phyloP scores from a whole-genome alignment of 345 rosid species.

The Eucalyptus pumila region DNA sequence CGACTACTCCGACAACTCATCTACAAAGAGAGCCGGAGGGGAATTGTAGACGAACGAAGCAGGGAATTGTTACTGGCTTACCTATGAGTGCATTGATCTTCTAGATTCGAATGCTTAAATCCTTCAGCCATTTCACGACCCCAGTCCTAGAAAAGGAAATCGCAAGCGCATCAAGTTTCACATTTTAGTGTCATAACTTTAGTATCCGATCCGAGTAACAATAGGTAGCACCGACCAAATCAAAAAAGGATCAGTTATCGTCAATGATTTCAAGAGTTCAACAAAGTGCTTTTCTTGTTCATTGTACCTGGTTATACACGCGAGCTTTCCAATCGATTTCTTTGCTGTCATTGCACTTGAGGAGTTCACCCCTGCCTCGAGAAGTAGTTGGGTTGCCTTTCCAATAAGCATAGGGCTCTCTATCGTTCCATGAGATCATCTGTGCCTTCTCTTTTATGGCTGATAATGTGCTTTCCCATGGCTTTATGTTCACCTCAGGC shows the following conservation, averaged over 20 bases:
- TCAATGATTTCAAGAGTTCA: background rate
- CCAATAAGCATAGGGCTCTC: conserved; percentile 60
- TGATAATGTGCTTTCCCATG: conserved; percentile 28
- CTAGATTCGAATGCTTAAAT: conserved; percentile 23
- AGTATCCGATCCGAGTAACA: background rate
- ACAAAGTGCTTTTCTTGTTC: background rate
- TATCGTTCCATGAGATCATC: conserved; percentile 37
- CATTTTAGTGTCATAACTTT: background rate
- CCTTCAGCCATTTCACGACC: background rate
- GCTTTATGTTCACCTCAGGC: conserved; percentile 56
- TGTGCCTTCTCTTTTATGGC: conserved; percentile 25
- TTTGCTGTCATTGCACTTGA: conserved; percentile 31
- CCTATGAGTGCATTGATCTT: conserved; percentile 53
- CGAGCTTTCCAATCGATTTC: conserved; percentile 21
- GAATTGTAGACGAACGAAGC: background rate
- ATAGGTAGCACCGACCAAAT: background rate
- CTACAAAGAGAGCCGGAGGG: background rate
- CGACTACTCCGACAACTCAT: background rate
- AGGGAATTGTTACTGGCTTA: background rate
- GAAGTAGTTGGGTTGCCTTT: conserved; percentile 37
- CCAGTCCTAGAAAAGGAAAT: background rate
- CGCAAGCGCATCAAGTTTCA: background rate
- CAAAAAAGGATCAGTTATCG: background rate
- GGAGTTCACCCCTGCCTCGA: conserved; percentile 13
- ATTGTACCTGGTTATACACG: conserved; percentile 19